phyloP scores from a whole-genome alignment of 1,284 basidiomycete species.

The Ustilago lituana region DNA sequence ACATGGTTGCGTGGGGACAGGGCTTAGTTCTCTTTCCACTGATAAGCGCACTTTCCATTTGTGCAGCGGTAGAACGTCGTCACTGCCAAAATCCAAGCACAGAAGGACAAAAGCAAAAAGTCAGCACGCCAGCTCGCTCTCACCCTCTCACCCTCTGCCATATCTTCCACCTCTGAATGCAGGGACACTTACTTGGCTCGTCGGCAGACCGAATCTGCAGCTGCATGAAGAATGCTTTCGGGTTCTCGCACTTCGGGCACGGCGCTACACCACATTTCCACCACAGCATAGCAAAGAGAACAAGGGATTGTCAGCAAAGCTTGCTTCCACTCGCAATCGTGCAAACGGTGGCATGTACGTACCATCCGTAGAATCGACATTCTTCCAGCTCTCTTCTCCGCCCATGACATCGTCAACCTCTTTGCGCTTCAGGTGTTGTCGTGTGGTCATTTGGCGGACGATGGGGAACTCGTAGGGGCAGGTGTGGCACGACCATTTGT shows the following conservation, averaged over 20 bases:
- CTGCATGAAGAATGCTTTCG: constrained; percentile 91
- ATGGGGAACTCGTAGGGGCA: constrained; percentile 97
- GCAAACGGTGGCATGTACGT: too few relatives aligned
- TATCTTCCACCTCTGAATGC: neutral
- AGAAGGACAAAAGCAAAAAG: neutral
- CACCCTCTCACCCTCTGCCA: too few relatives aligned
- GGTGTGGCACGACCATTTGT: constrained; percentile 92
- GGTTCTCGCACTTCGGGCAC: constrained; percentile 90
- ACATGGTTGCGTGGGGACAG: neutral
- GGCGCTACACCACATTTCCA: constrained; percentile 36
- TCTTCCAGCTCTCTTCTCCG: constrained; percentile 86
- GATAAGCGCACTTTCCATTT: constrained; percentile 53
- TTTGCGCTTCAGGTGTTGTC: constrained; percentile 53
- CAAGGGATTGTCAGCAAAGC: too few relatives aligned
- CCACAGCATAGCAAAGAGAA: neutral
- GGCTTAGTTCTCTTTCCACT: constrained; percentile 60
- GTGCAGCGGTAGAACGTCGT: constrained; percentile 66
- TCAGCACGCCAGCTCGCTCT: too few relatives aligned
- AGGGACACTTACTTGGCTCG: constrained; percentile 61
- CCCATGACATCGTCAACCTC: constrained; percentile 62
- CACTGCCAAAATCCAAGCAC: constrained; percentile 39
- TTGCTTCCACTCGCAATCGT: too few relatives aligned
- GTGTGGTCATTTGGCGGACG: constrained; percentile 74
- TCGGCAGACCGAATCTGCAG: constrained; percentile 90
- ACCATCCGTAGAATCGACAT: constrained; percentile 84